Percentiles rank a stretch among this genome's conserved stretches.
Conservation (phyloP, 2,329 filamentous ascomycete genomes). For the Colletotrichum plurivorum region DNA sequence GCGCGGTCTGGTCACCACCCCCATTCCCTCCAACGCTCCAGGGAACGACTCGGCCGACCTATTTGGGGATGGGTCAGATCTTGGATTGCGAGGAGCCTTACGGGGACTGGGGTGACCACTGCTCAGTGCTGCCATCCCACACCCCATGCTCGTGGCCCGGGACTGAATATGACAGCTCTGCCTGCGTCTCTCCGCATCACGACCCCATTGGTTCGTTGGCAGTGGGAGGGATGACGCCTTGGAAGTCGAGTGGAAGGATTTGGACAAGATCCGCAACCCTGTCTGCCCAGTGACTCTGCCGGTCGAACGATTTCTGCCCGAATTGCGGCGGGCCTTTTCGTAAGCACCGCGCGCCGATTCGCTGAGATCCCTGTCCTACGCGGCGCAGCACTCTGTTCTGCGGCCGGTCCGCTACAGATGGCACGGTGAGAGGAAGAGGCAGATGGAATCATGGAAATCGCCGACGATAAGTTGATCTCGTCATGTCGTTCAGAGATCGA, state of each 20-base stretch:
- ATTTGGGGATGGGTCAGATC: neutral
- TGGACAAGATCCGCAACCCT: conserved; percentile 15
- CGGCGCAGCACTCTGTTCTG: conserved; percentile 21
- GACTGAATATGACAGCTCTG: neutral
- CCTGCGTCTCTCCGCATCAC: conserved; percentile 3
- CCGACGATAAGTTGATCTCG: conserved; percentile 5
- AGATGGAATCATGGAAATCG: conserved; percentile 25
- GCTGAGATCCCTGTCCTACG: neutral
- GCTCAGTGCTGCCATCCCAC: too few species aligned
- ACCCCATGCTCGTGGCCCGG: neutral
- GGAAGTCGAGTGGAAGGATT: conserved; percentile 10
- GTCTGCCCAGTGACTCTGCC: conserved; percentile 17
- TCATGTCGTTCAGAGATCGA: neutral
- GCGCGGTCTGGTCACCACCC: conserved; percentile 15
- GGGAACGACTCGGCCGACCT: neutral
- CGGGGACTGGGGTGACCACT: too few species aligned
- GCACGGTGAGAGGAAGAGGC: conserved; percentile 2
- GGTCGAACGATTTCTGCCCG: conserved; percentile 31
- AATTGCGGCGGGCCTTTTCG: conserved; percentile 16
- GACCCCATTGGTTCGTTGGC: conserved; percentile 16
- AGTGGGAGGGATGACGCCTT: neutral
- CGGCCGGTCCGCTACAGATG: conserved; percentile 23
- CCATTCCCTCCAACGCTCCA: neutral
- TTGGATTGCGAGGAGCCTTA: neutral
- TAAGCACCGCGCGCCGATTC: conserved; percentile 19